A percentile compares a stretch with the other conserved stretches of the same genome.
phyloP scores from a whole-genome alignment of 2,329 filamentous ascomycete species.

The Eutypa lata region DNA sequence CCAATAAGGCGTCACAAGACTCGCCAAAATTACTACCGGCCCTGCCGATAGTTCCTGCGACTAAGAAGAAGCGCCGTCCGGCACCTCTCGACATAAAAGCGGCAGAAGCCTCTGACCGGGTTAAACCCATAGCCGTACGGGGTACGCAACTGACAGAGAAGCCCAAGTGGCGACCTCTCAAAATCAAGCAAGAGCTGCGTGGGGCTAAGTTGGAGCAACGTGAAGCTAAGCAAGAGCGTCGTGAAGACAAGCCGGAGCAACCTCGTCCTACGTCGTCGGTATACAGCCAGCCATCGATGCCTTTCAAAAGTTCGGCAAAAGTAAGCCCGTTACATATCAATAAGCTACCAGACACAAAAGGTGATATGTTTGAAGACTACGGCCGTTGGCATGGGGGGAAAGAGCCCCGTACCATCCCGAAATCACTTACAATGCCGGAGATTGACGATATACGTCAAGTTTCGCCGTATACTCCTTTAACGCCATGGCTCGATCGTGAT shows the following conservation, averaged over 20 bases:
- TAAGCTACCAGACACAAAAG: background rate
- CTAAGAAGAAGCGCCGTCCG: constrained; percentile 7
- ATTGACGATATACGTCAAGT: background rate
- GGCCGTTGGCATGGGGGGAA: background rate
- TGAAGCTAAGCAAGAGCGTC: too few species aligned
- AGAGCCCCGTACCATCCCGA: constrained; percentile 1
- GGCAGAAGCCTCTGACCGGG: too few species aligned
- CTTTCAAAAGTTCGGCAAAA: background rate
- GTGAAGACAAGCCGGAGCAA: constrained; percentile 2
- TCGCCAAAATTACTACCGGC: background rate
- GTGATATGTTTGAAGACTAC: constrained; percentile 1
- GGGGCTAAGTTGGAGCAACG: too few species aligned
- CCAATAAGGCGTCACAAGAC: too few species aligned
- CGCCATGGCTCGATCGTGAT: constrained; percentile 22
- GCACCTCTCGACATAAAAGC: constrained; percentile 7
- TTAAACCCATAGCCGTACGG: too few species aligned
- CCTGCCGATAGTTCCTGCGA: too few species aligned
- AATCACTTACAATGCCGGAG: constrained; percentile 5
- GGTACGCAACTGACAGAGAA: too few species aligned
- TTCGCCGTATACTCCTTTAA: constrained; percentile 24
- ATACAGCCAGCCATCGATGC: background rate
- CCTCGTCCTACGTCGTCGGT: background rate
- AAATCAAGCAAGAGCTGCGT: too few species aligned
- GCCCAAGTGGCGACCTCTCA: too few species aligned
- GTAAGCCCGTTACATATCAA: constrained; percentile 7